Base-by-base conservation (phyloP, 176 grass and related monocot species). In the Ampelocalamus luodianensis region DNA sequence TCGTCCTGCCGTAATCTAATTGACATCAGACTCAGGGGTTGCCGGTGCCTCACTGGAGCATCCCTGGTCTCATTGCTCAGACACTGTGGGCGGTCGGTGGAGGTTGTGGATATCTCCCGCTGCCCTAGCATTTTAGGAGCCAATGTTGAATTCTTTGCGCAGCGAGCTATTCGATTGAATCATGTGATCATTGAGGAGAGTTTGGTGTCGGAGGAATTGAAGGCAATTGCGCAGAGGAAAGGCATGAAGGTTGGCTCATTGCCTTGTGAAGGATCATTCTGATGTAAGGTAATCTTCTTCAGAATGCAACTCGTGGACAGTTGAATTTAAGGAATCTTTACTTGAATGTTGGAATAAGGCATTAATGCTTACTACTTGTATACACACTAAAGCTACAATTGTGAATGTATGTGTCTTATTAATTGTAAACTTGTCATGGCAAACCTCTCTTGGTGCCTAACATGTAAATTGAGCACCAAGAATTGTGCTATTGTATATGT, bases 11-110 rank as follows among this genome's bases (percentile, higher is more conserved):
- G 69, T 67, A 93, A 90, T 71, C 87, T 98, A 17, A 55, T 82
- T 16, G 93, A 95, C 8, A 95, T 98, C 46, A 87, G 89, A 66
- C 83, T 98, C 37, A 85, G 82, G 74, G 96, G 96, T n/a, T 98
- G 96, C 87, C 71, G 68, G 16, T 76, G 65, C 66, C 62, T 98
- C 20, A 98, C 87, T 0, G 89, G 91, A 13, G 78, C 34, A 71
- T 76, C 73, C 0, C 61, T 98, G 13, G 0, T 55, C 44, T 87
- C 93, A 0, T 83, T 98, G 74, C 86, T 95, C 8, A 92, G 89
- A 80, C 56, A 95, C 74, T 92, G 93, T 72, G 82, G 92, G 38
- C 61, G 75, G 37, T 83, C 53, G 32, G 54, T 98, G 55, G 80
- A 98, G 79, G 83, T 95, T 38, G 54, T 98, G 11, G 96, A 98